phyloP scores from a whole-genome alignment of 768 basidiomycete species.

The Amanita phalloides region DNA sequence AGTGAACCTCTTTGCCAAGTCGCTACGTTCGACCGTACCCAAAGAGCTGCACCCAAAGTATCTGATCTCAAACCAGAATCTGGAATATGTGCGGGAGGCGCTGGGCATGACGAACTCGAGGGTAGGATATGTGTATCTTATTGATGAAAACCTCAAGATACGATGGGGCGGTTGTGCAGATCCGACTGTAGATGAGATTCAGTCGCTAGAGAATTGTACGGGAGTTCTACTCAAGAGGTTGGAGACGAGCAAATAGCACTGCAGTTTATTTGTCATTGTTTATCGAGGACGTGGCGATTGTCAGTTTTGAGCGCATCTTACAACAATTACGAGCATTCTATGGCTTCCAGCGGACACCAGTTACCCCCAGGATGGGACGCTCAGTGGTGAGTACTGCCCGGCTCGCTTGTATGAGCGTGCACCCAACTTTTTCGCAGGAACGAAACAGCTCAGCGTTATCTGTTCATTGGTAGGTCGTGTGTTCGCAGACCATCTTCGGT shows the following conservation, averaged over 20 bases:
- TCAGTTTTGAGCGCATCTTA: constrained; percentile 11
- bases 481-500: constrained; percentile 2
- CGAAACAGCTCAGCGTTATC: constrained; percentile 61
- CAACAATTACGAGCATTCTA: constrained; percentile 15
- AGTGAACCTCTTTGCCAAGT: constrained; percentile 73
- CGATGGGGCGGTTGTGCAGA: constrained; percentile 92
- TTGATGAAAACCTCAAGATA: constrained; percentile 76
- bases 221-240: constrained; percentile 58
- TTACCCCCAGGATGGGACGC: constrained; percentile 89
- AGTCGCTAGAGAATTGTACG: constrained; percentile 57
- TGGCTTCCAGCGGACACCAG: constrained; percentile 50
- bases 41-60: constrained; percentile 57
- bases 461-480: constrained; percentile 72
- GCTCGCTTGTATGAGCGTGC: constrained; percentile 7
- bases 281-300: constrained; percentile 4
- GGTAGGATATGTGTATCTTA: constrained; percentile 85
- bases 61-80: constrained; percentile 70
- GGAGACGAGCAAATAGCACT: constrained; percentile 18
- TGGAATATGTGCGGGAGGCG: constrained; percentile 78
- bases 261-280: constrained; percentile 8
- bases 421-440: constrained; percentile 48
- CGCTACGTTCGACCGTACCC: constrained; percentile 60
- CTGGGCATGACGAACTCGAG: constrained; percentile 84
- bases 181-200: constrained; percentile 63
- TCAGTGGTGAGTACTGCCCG: constrained; percentile 60